Conservation (phyloP, 2,329 filamentous ascomycete species). For the Microdochium bolleyi region DNA sequence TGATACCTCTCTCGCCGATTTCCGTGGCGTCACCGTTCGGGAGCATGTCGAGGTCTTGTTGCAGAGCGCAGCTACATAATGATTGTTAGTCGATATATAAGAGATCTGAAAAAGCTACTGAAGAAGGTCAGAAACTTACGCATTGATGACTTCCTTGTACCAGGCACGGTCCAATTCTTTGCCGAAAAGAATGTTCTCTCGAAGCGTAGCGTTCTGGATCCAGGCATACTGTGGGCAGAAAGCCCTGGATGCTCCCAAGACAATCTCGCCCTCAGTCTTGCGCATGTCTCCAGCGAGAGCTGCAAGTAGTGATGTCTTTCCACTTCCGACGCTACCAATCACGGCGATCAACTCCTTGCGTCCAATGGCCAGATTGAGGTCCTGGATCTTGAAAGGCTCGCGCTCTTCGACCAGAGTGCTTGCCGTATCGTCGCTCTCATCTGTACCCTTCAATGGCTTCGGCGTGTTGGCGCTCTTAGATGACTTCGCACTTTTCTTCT, state of each 20-base stretch:
- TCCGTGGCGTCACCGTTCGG: conserved; percentile 83
- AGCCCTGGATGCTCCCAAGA: conserved; percentile 70
- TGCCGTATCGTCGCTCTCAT: conserved; percentile 40
- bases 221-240: conserved; percentile 97
- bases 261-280: conserved; percentile 64
- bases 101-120: not conserved
- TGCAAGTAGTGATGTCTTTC: conserved; percentile 83
- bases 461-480: conserved; percentile 22
- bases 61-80: conserved; percentile 63
- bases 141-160: conserved; percentile 79
- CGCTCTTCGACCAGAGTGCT: conserved; percentile 49
- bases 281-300: conserved; percentile 93
- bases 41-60: conserved; percentile 86
- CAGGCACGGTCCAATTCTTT: conserved; percentile 67
- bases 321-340: conserved; percentile 84
- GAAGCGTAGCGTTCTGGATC: conserved; percentile 88
- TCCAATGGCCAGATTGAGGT: conserved; percentile 59
- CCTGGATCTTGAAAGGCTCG: conserved; percentile 66
- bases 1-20: conserved; percentile 93
- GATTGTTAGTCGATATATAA: conserved; percentile 2
- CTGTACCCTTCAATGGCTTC: conserved; percentile 11
- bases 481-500: conserved; percentile 22
- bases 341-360: conserved; percentile 73
- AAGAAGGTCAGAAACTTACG: conserved; percentile 35
- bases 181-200: conserved; percentile 86